Base-by-base conservation (phyloP, 768 basidiomycete genomes). In the Terana coerulea region DNA sequence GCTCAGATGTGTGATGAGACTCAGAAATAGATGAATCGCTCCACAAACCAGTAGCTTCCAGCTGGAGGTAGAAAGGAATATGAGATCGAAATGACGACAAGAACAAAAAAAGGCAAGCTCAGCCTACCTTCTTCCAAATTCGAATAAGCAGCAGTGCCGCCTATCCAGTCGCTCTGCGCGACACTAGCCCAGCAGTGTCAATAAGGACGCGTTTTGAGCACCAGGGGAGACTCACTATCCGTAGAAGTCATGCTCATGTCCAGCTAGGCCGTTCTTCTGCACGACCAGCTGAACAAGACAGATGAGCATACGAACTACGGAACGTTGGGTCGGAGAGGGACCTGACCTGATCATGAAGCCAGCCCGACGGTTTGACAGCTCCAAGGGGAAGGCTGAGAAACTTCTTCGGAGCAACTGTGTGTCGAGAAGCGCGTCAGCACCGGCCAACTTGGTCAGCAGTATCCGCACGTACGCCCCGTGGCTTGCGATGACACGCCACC, bases 11-110 rank as follows among this genome's bases (percentile, higher is more conserved):
- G 2, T 34, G 24, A 52, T 14, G 8, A 11, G 5, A n/a, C 1
- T 8, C 19, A 48, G 5, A 29, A 5, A 19, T 26, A 14, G 24
- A 11, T 6, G 1, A 40, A 10, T 31, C 26, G 8, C 10, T 74
- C 75, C 54, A 75, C 78, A 74, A 78, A 80, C 79, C 77, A 79
- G 56, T 80, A 80, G 62, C 77, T 79, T 42, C 78, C 78, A 55
- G 78, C 79, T 80, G 36, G 1, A 21, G 10, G 10, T 14, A 46
- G 31, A 2, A 26, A 21, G 17, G 30, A n/a, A n/a, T 22, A 17
- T 30, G 15, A 25, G 2, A 17, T 39, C 21, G n/a, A 24, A 21
- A 3, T 17, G 30, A 46, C 17, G n/a, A n/a, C n/a, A 17, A 22
- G 37, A 39, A 7, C 21, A 22, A 29, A n/a, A 30, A 30, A 42